A percentile compares a stretch with the other conserved stretches of the same genome.
Conservation (phyloP, 2,329 filamentous ascomycete genomes). For the Emergomyces africanus region DNA sequence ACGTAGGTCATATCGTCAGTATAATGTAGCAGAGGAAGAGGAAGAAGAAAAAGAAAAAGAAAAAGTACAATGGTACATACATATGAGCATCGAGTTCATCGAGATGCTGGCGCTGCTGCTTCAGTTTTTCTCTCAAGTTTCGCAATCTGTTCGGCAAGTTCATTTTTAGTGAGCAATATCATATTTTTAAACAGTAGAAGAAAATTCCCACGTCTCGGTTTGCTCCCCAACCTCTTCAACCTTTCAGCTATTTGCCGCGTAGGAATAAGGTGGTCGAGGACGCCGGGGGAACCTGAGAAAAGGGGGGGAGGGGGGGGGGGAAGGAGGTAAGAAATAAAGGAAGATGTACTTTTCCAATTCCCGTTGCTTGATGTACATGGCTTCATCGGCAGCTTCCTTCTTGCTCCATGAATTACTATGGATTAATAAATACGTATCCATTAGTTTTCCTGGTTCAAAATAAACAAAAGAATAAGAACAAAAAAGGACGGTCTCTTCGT, state of each 20-base stretch:
- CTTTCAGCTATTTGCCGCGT: not conserved
- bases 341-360: constrained; percentile 66
- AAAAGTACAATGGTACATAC: constrained; percentile 39
- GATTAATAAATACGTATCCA: not conserved
- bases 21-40: not conserved
- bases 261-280: too few relatives aligned
- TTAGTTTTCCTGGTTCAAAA: not conserved
- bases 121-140: constrained; percentile 55
- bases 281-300: too few relatives aligned
- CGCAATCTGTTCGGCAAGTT: constrained; percentile 39
- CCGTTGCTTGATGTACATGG: constrained; percentile 70
- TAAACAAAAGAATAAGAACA: too few relatives aligned
- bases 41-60: not conserved
- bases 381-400: constrained; percentile 79
- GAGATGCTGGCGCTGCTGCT: constrained; percentile 69
- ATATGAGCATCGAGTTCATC: constrained; percentile 78
- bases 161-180: not conserved
- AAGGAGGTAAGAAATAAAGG: not conserved
- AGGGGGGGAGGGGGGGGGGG: not conserved
- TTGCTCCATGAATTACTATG: constrained; percentile 79
- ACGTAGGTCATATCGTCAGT: not conserved
- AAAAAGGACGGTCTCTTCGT: not conserved
- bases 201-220: not conserved
- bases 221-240: not conserved
- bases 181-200: not conserved